A percentile compares a stretch with the other conserved stretches of the same genome.
These are phyloP conservation scores for Entelexis sorbosivorans DNA, from an alignment of 1,139 yeast genomes.

Conservation along the genomic window DNA sequence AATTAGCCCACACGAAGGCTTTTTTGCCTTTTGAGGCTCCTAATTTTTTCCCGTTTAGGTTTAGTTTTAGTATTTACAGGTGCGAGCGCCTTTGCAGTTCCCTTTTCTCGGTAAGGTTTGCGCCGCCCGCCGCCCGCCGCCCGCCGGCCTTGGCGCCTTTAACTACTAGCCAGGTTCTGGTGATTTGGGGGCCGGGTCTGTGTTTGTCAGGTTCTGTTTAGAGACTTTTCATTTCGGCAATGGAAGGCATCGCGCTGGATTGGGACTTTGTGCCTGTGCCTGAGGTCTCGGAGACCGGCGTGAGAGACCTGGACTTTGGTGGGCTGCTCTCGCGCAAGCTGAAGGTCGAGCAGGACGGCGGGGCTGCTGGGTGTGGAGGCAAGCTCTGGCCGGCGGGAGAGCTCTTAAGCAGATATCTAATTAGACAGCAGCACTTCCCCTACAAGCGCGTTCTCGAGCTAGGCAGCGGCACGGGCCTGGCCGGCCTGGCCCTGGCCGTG, in stretches of 20 bases:
- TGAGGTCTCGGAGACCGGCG: constrained; percentile 34
- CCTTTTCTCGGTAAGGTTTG: too few relatives aligned
- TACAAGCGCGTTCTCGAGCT: constrained; percentile 37
- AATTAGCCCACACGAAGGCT: too few relatives aligned
- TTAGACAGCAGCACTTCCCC: constrained; percentile 26
- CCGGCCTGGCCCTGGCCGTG: constrained; percentile 34
- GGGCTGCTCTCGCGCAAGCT: constrained; percentile 35
- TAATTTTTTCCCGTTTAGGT: too few relatives aligned
- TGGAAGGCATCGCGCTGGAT: constrained; percentile 16
- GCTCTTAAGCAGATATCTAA: constrained; percentile 38
- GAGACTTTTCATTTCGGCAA: neutral
- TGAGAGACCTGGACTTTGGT: constrained; percentile 35
- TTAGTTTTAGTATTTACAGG: too few relatives aligned
- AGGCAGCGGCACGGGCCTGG: constrained; percentile 49
- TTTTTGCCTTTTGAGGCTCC: too few relatives aligned
- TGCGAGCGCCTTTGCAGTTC: too few relatives aligned
- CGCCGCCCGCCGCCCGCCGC: too few relatives aligned
- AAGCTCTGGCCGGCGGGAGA: constrained; percentile 52
- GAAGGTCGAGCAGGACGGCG: constrained; percentile 43
- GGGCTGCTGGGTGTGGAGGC: constrained; percentile 50
- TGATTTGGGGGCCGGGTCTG: neutral
- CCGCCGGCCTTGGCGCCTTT: too few relatives aligned
- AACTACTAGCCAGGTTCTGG: too few relatives aligned
- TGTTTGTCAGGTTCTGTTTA: neutral
- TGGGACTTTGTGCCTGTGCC: constrained; percentile 31